Conservation (phyloP, 768 basidiomycete genomes). For the Boletus insuetus region DNA sequence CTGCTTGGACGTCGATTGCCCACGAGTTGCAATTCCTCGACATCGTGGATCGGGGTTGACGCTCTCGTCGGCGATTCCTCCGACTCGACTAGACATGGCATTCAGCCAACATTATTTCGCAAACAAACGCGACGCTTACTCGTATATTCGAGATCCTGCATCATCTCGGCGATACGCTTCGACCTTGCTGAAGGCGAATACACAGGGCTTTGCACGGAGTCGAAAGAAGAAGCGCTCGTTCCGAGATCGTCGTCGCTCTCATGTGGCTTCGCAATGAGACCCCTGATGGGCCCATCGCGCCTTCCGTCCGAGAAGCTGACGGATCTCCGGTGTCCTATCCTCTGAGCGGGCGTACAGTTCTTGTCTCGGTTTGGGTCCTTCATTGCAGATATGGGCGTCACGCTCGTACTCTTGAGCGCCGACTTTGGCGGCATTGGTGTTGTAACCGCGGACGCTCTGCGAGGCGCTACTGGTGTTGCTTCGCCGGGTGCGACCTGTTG, state of each 20-base stretch:
- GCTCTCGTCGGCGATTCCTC: slow-evolving; percentile 58
- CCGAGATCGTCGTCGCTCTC: slow-evolving; percentile 37
- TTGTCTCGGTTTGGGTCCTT: slow-evolving; percentile 49
- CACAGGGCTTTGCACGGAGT: slow-evolving; percentile 19
- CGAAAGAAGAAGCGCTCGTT: slow-evolving; percentile 18
- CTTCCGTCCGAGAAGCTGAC: slow-evolving; percentile 98
- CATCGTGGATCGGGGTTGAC: slow-evolving; percentile 42
- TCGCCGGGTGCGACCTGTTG: neutral
- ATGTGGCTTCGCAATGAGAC: slow-evolving; percentile 41
- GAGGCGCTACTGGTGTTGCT: slow-evolving; percentile 20
- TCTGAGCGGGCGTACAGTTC: slow-evolving; percentile 54
- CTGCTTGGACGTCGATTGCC: slow-evolving; percentile 40
- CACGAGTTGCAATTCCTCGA: slow-evolving; percentile 48
- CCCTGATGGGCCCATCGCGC: slow-evolving; percentile 82
- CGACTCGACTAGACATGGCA: slow-evolving; percentile 25
- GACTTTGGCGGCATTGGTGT: slow-evolving; percentile 38
- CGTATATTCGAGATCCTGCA: slow-evolving; percentile 68
- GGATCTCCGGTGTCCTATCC: slow-evolving; percentile 61
- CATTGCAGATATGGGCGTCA: slow-evolving; percentile 58
- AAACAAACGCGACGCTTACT: slow-evolving; percentile 46
- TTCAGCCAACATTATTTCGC: slow-evolving; percentile 2
- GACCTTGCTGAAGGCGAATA: slow-evolving; percentile 64
- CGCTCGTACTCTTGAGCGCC: slow-evolving; percentile 42
- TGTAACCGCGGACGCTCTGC: slow-evolving; percentile 7
- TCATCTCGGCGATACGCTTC: slow-evolving; percentile 77